These are phyloP conservation scores for Candida ponderosae DNA, from an alignment of 805 yeast species.

Conservation along the genomic window DNA sequence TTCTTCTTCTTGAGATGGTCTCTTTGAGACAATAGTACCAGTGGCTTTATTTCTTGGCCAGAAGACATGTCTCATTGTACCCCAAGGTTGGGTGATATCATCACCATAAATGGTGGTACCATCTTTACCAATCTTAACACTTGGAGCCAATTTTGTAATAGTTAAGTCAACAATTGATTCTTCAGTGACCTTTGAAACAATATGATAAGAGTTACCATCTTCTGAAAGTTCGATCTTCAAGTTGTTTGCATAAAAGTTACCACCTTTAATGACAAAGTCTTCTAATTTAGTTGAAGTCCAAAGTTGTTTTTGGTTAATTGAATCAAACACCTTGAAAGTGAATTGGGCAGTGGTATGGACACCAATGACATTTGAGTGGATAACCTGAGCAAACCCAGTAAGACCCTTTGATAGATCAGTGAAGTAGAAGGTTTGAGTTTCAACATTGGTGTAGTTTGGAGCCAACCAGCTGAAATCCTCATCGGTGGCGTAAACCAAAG, in stretches of 20 bases:
- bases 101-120: constrained; percentile 87
- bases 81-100: constrained; percentile 85
- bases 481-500: constrained; percentile 49
- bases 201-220: constrained; percentile 43
- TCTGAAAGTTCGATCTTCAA: constrained; percentile 54
- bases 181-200: constrained; percentile 57
- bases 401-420: constrained; percentile 52
- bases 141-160: constrained; percentile 57
- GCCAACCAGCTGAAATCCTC: constrained; percentile 69
- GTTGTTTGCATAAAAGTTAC: constrained; percentile 73
- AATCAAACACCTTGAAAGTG: constrained; percentile 74
- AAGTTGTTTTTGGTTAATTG: constrained; percentile 34
- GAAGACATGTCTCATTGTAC: constrained; percentile 89
- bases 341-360: constrained; percentile 88
- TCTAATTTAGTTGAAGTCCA: constrained; percentile 94
- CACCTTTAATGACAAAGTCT: constrained; percentile 64
- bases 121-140: constrained; percentile 84
- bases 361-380: constrained; percentile 88
- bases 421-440: constrained; percentile 90
- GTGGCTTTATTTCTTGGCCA: constrained; percentile 83
- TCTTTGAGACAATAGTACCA: constrained; percentile 52
- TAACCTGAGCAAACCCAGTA: constrained; percentile 87
- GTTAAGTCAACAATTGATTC: constrained; percentile 66
- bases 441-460: constrained; percentile 84
- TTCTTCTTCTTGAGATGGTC: constrained; percentile 19